Evolutionary conservation across 2,329 filamentous ascomycete genomes (phyloP).

Genomic region (Aspergillus tamarii): DNA sequence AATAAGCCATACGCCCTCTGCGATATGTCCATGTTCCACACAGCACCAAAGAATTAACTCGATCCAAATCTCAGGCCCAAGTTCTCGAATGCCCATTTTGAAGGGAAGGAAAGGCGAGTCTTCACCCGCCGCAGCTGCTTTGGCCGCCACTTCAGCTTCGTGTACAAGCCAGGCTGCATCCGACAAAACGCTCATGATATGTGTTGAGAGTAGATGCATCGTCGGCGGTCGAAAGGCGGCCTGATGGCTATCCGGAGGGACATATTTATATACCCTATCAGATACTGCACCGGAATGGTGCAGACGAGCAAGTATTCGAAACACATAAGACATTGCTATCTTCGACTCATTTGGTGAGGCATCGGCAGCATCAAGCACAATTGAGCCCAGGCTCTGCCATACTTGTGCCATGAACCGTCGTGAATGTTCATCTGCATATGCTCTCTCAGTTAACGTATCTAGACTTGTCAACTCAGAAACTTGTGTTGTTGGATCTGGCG

Average conservation of each 20-base stretch:
- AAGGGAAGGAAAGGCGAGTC: slow-evolving; percentile 43
- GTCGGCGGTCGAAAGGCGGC: slow-evolving; percentile 45
- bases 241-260: slow-evolving; percentile 30
- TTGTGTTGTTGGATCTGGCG: neutral
- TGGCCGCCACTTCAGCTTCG: slow-evolving; percentile 41
- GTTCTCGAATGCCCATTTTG: slow-evolving; percentile 45
- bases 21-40: slow-evolving; percentile 49
- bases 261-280: slow-evolving; percentile 47
- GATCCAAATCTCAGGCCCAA: slow-evolving; percentile 53
- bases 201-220: slow-evolving; percentile 46
- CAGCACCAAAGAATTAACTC: slow-evolving; percentile 56
- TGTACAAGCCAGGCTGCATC: slow-evolving; percentile 51
- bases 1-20: slow-evolving; percentile 46
- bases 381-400: slow-evolving; percentile 42
- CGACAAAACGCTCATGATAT: slow-evolving; percentile 52
- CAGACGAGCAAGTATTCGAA: slow-evolving; percentile 48
- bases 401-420: slow-evolving; percentile 40
- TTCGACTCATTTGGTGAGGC: slow-evolving; percentile 36
- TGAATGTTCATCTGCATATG: slow-evolving; percentile 27
- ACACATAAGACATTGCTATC: slow-evolving; percentile 48
- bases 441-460: slow-evolving; percentile 30
- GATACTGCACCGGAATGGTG: slow-evolving; percentile 50
- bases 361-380: slow-evolving; percentile 48
- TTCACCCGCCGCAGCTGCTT: slow-evolving; percentile 41
- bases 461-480: slow-evolving; percentile 17